Evolutionary conservation across 208 protist genomes (phyloP).

Genomic region (Trypanosoma boissoni): DNA sequence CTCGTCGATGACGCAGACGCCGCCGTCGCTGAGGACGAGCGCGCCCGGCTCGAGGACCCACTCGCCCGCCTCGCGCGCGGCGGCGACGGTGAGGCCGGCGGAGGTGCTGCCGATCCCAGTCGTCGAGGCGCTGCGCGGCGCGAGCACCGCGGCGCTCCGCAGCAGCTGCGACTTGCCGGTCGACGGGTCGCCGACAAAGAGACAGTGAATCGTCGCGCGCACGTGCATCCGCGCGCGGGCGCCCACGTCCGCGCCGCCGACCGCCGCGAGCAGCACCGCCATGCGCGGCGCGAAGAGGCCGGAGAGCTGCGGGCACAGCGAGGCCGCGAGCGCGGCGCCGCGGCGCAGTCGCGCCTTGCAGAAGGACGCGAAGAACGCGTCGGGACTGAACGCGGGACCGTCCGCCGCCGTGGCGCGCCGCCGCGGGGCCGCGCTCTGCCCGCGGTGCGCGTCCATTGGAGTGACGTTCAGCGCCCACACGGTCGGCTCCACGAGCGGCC

Average conservation of each 20-base stretch:
- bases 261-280: constrained; percentile 65
- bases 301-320: constrained; percentile 69
- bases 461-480: constrained; percentile 77
- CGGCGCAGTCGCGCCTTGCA: constrained; percentile 39
- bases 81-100: constrained; percentile 90
- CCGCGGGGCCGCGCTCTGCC: constrained; percentile 24
- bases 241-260: constrained; percentile 59
- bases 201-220: constrained; percentile 95
- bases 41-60: constrained; percentile 96
- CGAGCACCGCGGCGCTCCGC: constrained; percentile 71
- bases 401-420: constrained; percentile 10
- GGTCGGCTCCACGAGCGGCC: constrained; percentile 73
- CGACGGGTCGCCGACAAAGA: constrained; percentile 98
- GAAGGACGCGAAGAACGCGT: constrained; percentile 72
- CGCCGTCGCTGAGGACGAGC: constrained; percentile 96
- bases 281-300: constrained; percentile 82
- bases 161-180: constrained; percentile 96
- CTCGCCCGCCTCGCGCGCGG: constrained; percentile 84
- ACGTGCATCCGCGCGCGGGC: constrained; percentile 70
- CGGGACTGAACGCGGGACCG: constrained; percentile 65
- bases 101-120: constrained; percentile 90
- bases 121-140: constrained; percentile 84
- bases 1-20: constrained; percentile 98
- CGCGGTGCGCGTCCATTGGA: constrained; percentile 76
- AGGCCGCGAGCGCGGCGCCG: constrained; percentile 47